Conservation (phyloP, 495 filamentous ascomycete species). For the Penicillium odoratum region DNA sequence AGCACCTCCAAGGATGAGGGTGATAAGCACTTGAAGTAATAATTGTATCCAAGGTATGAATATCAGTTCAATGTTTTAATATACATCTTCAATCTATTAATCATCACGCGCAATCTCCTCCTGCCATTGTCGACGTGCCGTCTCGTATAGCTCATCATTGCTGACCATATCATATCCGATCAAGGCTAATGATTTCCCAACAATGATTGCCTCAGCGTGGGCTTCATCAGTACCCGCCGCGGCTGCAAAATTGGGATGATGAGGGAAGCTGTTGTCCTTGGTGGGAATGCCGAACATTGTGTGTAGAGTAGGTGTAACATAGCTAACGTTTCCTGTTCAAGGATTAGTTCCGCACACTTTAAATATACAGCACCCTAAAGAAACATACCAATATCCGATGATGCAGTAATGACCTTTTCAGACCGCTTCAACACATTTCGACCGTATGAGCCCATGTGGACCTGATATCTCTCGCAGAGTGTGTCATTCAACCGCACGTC, state of each 20-base stretch:
- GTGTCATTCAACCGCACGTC: constrained; percentile 62
- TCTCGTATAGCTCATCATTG: constrained; percentile 43
- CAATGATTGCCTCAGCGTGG: constrained; percentile 51
- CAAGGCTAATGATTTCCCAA: constrained; percentile 56
- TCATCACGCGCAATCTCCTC: constrained; percentile 22
- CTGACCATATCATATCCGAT: constrained; percentile 55
- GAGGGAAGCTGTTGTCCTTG: constrained; percentile 48
- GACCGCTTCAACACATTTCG: constrained; percentile 48
- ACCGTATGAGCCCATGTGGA: constrained; percentile 50
- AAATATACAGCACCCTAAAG: too few relatives aligned
- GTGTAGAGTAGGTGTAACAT: constrained; percentile 62
- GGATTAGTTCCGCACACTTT: neutral
- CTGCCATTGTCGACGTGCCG: constrained; percentile 29
- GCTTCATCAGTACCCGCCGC: constrained; percentile 55
- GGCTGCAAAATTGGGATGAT: constrained; percentile 60
- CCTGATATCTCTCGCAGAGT: constrained; percentile 52
- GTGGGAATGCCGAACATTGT: constrained; percentile 56
- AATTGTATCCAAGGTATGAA: too few relatives aligned
- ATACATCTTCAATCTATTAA: neutral
- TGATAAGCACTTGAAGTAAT: too few relatives aligned
- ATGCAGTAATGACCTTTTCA: constrained; percentile 49
- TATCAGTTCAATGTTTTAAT: neutral
- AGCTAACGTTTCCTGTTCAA: constrained; percentile 58
- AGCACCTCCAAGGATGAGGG: too few relatives aligned
- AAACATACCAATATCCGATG: constrained; percentile 55